Base-by-base conservation (phyloP, 768 basidiomycete genomes). In the Pisolithus orientalis region DNA sequence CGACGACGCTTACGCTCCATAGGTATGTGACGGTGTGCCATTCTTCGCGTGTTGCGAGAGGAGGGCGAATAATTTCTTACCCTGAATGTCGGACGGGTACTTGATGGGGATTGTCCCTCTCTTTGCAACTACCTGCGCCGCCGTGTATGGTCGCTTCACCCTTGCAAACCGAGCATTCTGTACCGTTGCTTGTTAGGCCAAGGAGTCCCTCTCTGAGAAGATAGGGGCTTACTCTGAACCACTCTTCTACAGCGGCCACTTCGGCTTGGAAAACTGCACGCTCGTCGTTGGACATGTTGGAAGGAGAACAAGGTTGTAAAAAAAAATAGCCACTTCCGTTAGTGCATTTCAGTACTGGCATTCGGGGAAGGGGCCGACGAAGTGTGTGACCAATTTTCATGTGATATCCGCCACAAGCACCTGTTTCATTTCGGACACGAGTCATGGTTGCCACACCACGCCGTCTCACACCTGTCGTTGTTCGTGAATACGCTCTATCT, bases 61-160 rank as follows among this genome's bases (percentile, higher is more conserved):
- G 53, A 87, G 65, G 6, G 67, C 62, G 76, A 81, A 95, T 37
- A 96, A 80, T 71, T 98, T 98, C 79, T 93, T 90, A 57, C 79
- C 94, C 65, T 82, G 80, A 1, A 83, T 61, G 64, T 91, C 80
- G 46, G 94, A 93, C 13, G 95, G 89, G 69, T 98, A 98, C 43
- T 82, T 74, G 57, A 94, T 85, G 9, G 79, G 76, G 50, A 99
- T 70, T 4, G 89, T 92, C 7, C 96, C 96, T 32, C 95, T 81
- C 73, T 98, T 97, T 17, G 89, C 78, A 55, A 97, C 94, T 60
- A 98, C 94, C 55, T 97, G 85, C 24, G 83, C 85, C 10, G 95
- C 93, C 44, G 88, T 86, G 74, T 97, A 99, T 4, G 94, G 94
- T 24, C 96, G 85, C 58, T 79, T 84, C n/a, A 88, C 85, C 63